A percentile compares a stretch with the other conserved stretches of the same genome.
Evolutionary conservation across 2,329 filamentous ascomycete species (phyloP).

Genomic region (Magnaporthales sp.): DNA sequence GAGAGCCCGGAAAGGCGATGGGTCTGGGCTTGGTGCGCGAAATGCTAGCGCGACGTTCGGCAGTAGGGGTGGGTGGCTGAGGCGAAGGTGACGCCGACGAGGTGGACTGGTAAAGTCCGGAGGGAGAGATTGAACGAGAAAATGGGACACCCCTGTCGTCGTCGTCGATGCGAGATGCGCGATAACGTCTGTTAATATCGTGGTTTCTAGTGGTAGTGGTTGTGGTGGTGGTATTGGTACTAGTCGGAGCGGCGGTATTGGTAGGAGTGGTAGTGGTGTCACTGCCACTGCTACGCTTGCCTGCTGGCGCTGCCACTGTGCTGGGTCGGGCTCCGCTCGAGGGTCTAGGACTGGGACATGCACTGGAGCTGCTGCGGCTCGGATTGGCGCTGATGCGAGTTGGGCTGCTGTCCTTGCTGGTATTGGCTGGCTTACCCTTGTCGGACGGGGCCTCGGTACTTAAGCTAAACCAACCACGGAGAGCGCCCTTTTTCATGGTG

Average conservation of each 20-base stretch:
- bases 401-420: background rate
- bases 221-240: background rate
- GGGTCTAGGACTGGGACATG: conserved; percentile 3
- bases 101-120: conserved; percentile 18
- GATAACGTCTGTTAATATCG: conserved; percentile 26
- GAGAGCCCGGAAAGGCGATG: conserved; percentile 17
- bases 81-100: conserved; percentile 30
- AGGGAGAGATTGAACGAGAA: conserved; percentile 18
- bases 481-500: conserved; percentile 2
- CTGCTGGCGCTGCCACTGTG: conserved; percentile 9
- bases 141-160: conserved; percentile 7
- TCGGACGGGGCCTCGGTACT: conserved; percentile 12
- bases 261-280: background rate
- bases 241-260: background rate
- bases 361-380: conserved; percentile 5
- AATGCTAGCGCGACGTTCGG: conserved; percentile 8
- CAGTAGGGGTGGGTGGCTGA: conserved; percentile 33
- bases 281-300: background rate
- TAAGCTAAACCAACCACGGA: conserved; percentile 10
- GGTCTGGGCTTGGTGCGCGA: conserved; percentile 25
- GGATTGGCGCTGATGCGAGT: conserved; percentile 4
- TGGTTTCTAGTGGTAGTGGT: conserved; percentile 6
- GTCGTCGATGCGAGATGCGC: conserved; percentile 21
- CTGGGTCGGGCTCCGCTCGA: conserved; percentile 7
- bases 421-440: conserved; percentile 4